Percentiles rank a stretch among this genome's conserved stretches.
Evolutionary conservation across 805 yeast genomes (phyloP).

Genomic region (Candida orba): DNA sequence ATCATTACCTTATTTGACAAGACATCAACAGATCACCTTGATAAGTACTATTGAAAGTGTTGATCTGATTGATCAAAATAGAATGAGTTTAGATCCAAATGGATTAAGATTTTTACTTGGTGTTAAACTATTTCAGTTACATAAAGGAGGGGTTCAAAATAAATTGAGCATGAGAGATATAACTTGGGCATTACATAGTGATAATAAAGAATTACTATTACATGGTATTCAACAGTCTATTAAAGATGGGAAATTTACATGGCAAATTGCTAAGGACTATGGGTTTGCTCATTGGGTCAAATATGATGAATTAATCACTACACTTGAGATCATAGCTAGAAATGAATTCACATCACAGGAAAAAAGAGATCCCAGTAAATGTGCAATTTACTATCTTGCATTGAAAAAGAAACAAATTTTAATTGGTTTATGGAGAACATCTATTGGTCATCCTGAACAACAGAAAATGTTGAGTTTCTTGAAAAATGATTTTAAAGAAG

Average conservation of each 20-base stretch:
- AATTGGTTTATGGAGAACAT: constrained; percentile 76
- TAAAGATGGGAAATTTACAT: constrained; percentile 38
- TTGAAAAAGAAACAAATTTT: constrained; percentile 69
- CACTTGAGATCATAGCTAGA: constrained; percentile 65
- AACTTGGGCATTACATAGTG: constrained; percentile 82
- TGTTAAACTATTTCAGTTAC: constrained; percentile 55
- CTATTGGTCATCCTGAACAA: constrained; percentile 70
- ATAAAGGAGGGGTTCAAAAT: constrained; percentile 40
- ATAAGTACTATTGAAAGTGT: constrained; percentile 62
- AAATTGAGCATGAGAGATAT: constrained; percentile 71
- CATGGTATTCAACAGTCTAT: constrained; percentile 39
- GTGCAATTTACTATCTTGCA: constrained; percentile 74
- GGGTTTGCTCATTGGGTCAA: constrained; percentile 72
- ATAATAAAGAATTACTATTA: constrained; percentile 61
- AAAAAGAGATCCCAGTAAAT: constrained; percentile 61
- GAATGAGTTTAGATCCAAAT: constrained; percentile 33
- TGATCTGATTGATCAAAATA: constrained; percentile 41
- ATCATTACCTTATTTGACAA: constrained; percentile 72
- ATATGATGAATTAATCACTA: constrained; percentile 35
- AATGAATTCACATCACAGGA: constrained; percentile 55
- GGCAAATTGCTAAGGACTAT: constrained; percentile 52
- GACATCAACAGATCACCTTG: constrained; percentile 87
- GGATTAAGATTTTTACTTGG: constrained; percentile 71
- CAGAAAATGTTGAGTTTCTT: constrained; percentile 75
- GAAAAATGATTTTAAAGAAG: constrained; percentile 63